Evolutionary conservation across 768 basidiomycete genomes (phyloP).

Genomic region (Tricholoma sp.): DNA sequence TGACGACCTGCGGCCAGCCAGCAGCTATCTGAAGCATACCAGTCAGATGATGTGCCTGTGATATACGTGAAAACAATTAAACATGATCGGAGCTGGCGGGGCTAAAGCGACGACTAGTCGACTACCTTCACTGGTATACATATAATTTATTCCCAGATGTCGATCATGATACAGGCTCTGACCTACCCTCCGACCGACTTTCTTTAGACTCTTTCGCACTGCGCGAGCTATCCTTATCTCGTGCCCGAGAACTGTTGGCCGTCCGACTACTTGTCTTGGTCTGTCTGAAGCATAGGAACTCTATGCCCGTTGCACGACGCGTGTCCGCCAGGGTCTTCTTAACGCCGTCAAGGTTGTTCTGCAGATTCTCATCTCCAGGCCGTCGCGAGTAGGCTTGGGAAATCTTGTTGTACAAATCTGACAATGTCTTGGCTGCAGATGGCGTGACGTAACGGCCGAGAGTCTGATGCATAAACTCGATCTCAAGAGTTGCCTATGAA

Average conservation of each 20-base stretch:
- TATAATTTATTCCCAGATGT: background rate
- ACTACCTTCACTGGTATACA: too few species aligned
- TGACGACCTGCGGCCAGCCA: background rate
- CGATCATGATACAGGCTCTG: background rate
- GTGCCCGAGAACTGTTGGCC: slow-evolving; percentile 9
- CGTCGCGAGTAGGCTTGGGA: slow-evolving; percentile 87
- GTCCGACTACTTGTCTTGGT: slow-evolving; percentile 41
- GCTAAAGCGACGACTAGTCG: too few species aligned
- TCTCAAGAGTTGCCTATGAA: slow-evolving; percentile 89
- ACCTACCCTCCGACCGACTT: background rate
- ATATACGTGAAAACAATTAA: too few species aligned
- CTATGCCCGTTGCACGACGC: slow-evolving; percentile 85
- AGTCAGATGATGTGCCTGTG: background rate
- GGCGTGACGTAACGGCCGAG: slow-evolving; percentile 84
- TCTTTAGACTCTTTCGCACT: slow-evolving; percentile 16
- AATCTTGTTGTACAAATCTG: slow-evolving; percentile 91
- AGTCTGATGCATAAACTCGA: slow-evolving; percentile 98
- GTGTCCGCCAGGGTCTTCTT: slow-evolving; percentile 88
- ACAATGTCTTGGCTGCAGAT: slow-evolving; percentile 75
- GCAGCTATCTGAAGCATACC: background rate
- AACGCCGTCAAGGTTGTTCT: slow-evolving; percentile 83
- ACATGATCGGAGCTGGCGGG: too few species aligned
- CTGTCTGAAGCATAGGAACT: slow-evolving; percentile 90
- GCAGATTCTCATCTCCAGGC: slow-evolving; percentile 81
- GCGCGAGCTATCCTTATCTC: slow-evolving; percentile 15